Evolutionary conservation across 805 yeast species (phyloP), one percentile per base, ranked within the genome.

Genomic region (Jamesozyma lodderae): DNA sequence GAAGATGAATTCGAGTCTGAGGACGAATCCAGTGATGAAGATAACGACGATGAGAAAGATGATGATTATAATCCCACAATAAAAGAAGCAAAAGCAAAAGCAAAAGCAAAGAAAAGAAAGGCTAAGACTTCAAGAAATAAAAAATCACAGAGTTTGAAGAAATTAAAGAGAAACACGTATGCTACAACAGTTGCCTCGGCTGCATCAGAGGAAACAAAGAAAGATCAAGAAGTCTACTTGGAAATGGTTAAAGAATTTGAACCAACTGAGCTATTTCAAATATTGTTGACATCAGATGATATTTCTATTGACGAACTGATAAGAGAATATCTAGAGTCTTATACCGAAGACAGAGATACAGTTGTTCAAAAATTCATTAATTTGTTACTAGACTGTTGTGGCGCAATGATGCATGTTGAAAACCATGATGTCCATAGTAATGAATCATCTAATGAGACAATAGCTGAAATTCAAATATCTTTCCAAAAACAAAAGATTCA

Each of bases 401-500:
- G 95, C 0, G 79, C 87, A 35, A 67, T 75, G 16, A 67, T 76
- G 2, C 73, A 72, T 19, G 72, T 84, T 8, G 79, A 78, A 42
- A 73, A 75, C 20, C 94, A 88, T 56, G 96, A 87, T 55, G 77
- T 85, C 35, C 67, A 65, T 18, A 79, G 77, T 49, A 65, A 72
- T 37, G 87, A 81, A 30, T 73, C 83, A 6, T 82, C 92, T 0
- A 64, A 72, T 13, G 81, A 79, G 25, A 83, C 95, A 0, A 72
- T 84, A 8, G 76, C 71, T 4, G 95, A 85, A 56, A 60, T 87
- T 20, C 81, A 82, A 44, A 64, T 74, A 15, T 60, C 73, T 32
- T 82, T 83, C 47, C 66, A 70, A 38, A 63, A 66, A 11, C 88
- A 82, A 56, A 67, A 67, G 37, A 52, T 66, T 27, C 88, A 81